Percentiles rank a stretch among this genome's conserved stretches.
Evolutionary conservation across 495 filamentous ascomycete species (phyloP).

Genomic region (Tuber aestivum): DNA sequence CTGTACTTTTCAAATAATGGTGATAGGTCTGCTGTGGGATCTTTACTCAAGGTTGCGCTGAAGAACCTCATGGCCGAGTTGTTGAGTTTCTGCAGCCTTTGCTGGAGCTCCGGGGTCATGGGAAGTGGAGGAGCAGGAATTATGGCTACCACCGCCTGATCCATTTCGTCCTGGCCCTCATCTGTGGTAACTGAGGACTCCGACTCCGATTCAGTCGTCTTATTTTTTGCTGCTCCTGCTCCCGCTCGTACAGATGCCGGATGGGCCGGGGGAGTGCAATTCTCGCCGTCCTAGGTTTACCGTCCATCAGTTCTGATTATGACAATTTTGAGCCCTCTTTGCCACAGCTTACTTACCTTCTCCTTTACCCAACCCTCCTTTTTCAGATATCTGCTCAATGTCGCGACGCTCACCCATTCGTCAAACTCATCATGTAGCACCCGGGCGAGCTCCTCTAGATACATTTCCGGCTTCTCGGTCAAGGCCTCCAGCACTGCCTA

Average conservation of each 20-base stretch:
- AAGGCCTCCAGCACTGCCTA: constrained; percentile 6
- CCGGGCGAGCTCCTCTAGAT: constrained; percentile 4
- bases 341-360: not conserved
- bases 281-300: not conserved
- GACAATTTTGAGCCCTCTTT: not conserved
- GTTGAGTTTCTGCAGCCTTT: constrained; percentile 6
- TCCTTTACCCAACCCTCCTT: constrained; percentile 2
- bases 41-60: not conserved
- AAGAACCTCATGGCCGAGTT: not conserved
- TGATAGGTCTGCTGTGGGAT: not conserved
- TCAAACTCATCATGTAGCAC: not conserved
- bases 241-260: not conserved
- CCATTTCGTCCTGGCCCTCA: constrained; percentile 1
- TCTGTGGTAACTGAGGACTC: not conserved
- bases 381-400: constrained; percentile 5
- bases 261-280: not conserved
- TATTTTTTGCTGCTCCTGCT: not conserved
- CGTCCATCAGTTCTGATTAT: not conserved
- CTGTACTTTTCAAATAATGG: constrained; percentile 2
- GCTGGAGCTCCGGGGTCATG: not conserved
- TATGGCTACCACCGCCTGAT: not conserved
- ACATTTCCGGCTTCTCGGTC: constrained; percentile 5
- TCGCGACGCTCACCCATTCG: constrained; percentile 4
- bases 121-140: not conserved
- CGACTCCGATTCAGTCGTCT: not conserved